phyloP scores from a whole-genome alignment of 495 filamentous ascomycete genomes.

The Lineolata rhizophorae region DNA sequence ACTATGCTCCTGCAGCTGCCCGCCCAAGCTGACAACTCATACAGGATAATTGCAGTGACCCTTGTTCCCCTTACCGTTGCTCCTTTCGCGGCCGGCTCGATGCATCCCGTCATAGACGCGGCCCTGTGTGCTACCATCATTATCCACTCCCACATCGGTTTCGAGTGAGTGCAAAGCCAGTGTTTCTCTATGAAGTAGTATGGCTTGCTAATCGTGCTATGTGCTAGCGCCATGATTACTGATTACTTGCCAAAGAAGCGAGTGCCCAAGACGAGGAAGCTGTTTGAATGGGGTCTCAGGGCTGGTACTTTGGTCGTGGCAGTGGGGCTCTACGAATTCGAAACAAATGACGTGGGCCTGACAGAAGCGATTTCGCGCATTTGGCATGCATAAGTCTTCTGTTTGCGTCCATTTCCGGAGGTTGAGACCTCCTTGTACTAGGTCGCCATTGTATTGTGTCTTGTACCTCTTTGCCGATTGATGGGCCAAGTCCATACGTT shows the following conservation, averaged over 20 bases:
- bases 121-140: slow-evolving; percentile 63
- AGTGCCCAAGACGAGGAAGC: slow-evolving; percentile 39
- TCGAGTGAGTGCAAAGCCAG: slow-evolving; percentile 35
- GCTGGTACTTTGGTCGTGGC: slow-evolving; percentile 58
- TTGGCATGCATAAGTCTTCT: slow-evolving; percentile 45
- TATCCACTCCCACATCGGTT: slow-evolving; percentile 86
- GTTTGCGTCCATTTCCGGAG: no score
- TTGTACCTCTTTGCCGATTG: no score
- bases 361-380: slow-evolving; percentile 72
- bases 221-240: slow-evolving; percentile 45
- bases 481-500: no score
- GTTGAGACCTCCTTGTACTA: no score
- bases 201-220: background rate
- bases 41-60: slow-evolving; percentile 44
- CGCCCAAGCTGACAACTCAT: background rate
- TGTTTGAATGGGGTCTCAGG: slow-evolving; percentile 57
- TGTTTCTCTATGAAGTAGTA: background rate
- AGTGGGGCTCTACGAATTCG: slow-evolving; percentile 87
- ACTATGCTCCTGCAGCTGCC: background rate
- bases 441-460: no score
- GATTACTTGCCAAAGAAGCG: slow-evolving; percentile 69
- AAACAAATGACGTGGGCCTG: slow-evolving; percentile 96
- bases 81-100: slow-evolving; percentile 74
- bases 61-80: slow-evolving; percentile 74
- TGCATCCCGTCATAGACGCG: slow-evolving; percentile 78